phyloP scores from a whole-genome alignment of 176 grass and related monocot genomes.

The Poa pratensis region DNA sequence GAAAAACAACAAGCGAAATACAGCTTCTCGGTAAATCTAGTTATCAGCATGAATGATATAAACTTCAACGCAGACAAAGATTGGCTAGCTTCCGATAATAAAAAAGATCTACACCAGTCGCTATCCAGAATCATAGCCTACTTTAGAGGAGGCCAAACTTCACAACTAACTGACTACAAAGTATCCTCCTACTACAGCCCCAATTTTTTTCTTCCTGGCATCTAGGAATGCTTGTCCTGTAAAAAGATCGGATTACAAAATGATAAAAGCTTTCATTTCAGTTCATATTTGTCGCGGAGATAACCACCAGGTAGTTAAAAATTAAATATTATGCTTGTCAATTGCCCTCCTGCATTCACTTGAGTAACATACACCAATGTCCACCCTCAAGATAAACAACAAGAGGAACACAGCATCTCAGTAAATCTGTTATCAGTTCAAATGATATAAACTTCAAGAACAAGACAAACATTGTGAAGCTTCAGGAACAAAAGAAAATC shows the following conservation, averaged over 20 bases:
- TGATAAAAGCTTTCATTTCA: not conserved
- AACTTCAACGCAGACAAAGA: not conserved
- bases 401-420: not conserved
- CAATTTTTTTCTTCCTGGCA: not conserved
- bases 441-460: not conserved
- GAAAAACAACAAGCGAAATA: not conserved
- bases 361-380: not conserved
- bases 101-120: not conserved
- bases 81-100: not conserved
- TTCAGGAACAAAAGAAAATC: not conserved
- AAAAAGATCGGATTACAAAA: not conserved
- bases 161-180: not conserved
- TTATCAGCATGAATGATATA: not conserved
- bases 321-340: not conserved
- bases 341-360: not conserved
- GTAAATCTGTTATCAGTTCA: not conserved
- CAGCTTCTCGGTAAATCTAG: not conserved
- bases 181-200: not conserved
- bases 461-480: not conserved
- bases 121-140: constrained; percentile 1
- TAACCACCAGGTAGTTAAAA: not conserved
- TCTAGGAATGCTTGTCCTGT: not conserved
- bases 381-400: not conserved
- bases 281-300: not conserved
- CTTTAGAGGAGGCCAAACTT: not conserved